Evolutionary conservation across 805 yeast genomes (phyloP).

Genomic region (Hanseniaspora guilliermondii): DNA sequence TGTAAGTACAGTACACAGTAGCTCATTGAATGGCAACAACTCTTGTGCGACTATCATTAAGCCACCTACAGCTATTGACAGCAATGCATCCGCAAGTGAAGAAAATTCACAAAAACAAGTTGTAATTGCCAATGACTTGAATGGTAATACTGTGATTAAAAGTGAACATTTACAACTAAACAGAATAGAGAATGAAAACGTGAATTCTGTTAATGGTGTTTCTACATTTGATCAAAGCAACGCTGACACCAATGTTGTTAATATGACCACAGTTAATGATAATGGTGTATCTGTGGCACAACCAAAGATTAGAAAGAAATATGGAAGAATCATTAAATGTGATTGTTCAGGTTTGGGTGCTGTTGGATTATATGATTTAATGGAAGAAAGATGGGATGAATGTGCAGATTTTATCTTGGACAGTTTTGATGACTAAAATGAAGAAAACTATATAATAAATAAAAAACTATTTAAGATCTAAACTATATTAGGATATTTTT

Average conservation of each 20-base stretch:
- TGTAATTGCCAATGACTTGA: neutral
- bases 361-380: constrained; percentile 63
- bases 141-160: neutral
- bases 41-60: neutral
- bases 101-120: neutral
- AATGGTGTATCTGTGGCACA: neutral
- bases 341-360: constrained; percentile 26
- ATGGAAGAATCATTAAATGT: constrained; percentile 75
- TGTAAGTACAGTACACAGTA: neutral
- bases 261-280: neutral
- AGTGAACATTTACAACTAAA: constrained; percentile 4
- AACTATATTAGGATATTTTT: constrained; percentile 3
- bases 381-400: constrained; percentile 74
- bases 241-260: neutral
- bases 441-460: neutral
- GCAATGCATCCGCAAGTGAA: neutral
- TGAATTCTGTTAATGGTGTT: constrained; percentile 3
- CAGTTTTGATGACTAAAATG: constrained; percentile 49
- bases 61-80: neutral
- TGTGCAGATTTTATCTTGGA: constrained; percentile 74
- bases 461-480: neutral
- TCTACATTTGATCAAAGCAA: neutral
- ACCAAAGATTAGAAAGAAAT: constrained; percentile 68
- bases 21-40: neutral
- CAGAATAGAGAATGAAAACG: neutral